Conservation (phyloP, 345 rosid genomes). For the Geranium rotundifolium region DNA sequence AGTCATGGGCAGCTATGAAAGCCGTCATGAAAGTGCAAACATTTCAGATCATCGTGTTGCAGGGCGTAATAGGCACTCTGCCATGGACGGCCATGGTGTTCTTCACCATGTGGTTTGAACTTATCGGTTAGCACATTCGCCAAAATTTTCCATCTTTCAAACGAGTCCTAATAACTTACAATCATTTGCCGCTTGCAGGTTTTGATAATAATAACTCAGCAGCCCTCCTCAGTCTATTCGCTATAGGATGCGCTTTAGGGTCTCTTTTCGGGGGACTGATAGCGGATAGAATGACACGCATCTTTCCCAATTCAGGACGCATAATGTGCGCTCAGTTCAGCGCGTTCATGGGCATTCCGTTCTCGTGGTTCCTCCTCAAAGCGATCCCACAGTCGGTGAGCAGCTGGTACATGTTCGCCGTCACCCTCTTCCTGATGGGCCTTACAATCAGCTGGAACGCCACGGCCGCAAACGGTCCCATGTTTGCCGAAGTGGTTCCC, state of each 20-base stretch:
- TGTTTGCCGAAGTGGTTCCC: conserved; percentile 92
- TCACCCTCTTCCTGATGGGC: conserved; percentile 75
- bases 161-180: no score
- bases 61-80: conserved; percentile 78
- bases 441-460: conserved; percentile 81
- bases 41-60: conserved; percentile 76
- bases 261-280: conserved; percentile 60
- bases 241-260: conserved; percentile 71
- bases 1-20: conserved; percentile 61
- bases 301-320: conserved; percentile 66
- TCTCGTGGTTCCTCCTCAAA: conserved; percentile 62
- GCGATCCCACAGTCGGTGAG: conserved; percentile 57
- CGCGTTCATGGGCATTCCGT: conserved; percentile 91
- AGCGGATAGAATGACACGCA: conserved; percentile 53
- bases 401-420: conserved; percentile 49
- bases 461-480: conserved; percentile 81
- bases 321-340: conserved; percentile 95
- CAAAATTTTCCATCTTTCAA: not conserved
- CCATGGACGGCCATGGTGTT: conserved; percentile 99
- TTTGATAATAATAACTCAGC: conserved; percentile 73
- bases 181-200: no score
- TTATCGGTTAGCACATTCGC: conserved; percentile 44
- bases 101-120: conserved; percentile 94
- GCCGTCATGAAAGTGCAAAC: conserved; percentile 69
- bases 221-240: conserved; percentile 64